phyloP scores from a whole-genome alignment of 1,139 yeast species.

The Yamadazyma conglobata region DNA sequence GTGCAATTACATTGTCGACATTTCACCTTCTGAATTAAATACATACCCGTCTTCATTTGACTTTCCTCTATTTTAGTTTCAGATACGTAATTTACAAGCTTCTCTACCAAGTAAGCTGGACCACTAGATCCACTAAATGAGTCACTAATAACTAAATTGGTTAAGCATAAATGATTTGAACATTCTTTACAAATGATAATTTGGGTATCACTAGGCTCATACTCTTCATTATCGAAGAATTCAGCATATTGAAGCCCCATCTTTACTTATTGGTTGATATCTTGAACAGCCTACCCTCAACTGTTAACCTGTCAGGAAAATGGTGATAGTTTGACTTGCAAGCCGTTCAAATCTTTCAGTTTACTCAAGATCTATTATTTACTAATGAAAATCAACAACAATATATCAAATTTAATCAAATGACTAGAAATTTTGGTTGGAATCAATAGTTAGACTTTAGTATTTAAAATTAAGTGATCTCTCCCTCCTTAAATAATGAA shows the following conservation, averaged over 20 bases:
- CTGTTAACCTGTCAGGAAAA: too few relatives aligned
- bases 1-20: conserved; percentile 64
- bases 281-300: too few relatives aligned
- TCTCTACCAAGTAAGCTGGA: conserved; percentile 50
- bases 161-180: conserved; percentile 50
- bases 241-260: conserved; percentile 41
- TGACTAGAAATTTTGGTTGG: too few relatives aligned
- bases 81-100: conserved; percentile 40
- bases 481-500: conserved; percentile 4
- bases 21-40: conserved; percentile 57
- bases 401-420: too few relatives aligned
- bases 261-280: too few relatives aligned
- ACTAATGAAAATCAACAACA: too few relatives aligned
- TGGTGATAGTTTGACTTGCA: too few relatives aligned
- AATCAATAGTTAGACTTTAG: conserved; percentile 1
- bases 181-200: conserved; percentile 51
- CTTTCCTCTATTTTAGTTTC: conserved; percentile 33
- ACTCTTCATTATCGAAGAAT: conserved; percentile 34
- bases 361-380: too few relatives aligned
- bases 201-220: conserved; percentile 34
- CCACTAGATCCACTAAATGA: conserved; percentile 52
- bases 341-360: too few relatives aligned
- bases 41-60: conserved; percentile 68
- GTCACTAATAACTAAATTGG: conserved; percentile 44
- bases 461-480: conserved; percentile 5